Base-by-base conservation (phyloP, 345 rosid genomes). In the Eutrema yunnanense region DNA sequence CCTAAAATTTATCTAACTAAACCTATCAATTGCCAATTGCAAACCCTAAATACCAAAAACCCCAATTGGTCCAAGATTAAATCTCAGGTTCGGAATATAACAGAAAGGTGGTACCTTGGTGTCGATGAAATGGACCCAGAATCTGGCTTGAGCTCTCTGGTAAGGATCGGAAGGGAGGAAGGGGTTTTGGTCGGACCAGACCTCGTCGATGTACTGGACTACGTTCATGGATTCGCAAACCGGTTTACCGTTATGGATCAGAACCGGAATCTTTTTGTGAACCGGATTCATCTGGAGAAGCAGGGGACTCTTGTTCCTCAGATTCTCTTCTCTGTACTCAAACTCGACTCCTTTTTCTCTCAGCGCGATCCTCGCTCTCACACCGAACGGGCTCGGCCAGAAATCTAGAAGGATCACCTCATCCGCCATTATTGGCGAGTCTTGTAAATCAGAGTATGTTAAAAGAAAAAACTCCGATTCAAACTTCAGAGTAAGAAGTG, bases 81-180 rank as follows among this genome's bases (percentile, higher is more conserved):
- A 22, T 34, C 38, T 6, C 8, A 34, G 6, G 38, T 34, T 34
- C 6, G 9, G 10, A 29, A 62, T 9, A 46, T 13, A 19, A 34
- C 33, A 30, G 33, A 30, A 30, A 30, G 5, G 33, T 2, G 22
- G 50, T 73, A 71, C 76, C 80, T 77, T 77, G 5, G 71, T 65
- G 42, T 77, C 69, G 13, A 71, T 51, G 41, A 56, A 72, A 37
- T 77, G 58, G 11, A 73, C 72, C 80, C 68, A 77, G 9, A 77
- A 77, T n/a, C 80, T 71, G 8, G 80, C 80, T 43, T 71, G 76
- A 43, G 76, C 67, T 65, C 54, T 77, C 2, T 65, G 73, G 67
- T 71, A 71, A 58, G 80, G 73, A 71, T 77, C 56, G 0, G 76
- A 71, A 57, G 80, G 76, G 8, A 77, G 63, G 16, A 77, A 0